Evolutionary conservation across 805 yeast species (phyloP).

Genomic region (Starmerella stellata): DNA sequence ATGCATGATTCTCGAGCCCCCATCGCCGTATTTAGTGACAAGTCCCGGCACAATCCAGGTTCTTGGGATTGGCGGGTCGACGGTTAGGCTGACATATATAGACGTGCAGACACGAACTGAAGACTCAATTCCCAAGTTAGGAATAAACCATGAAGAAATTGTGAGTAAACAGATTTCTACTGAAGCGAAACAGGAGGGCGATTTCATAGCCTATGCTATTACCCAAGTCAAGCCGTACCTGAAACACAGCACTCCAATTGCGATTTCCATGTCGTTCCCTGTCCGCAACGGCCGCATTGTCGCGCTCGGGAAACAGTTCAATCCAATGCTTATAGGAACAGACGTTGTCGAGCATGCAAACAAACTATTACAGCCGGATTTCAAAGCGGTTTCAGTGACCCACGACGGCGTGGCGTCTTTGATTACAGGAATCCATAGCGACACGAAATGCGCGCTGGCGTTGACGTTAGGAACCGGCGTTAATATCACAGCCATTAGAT

Average conservation of each 20-base stretch:
- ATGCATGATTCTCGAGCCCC: conserved; percentile 14
- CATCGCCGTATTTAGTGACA: conserved; percentile 2
- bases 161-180: conserved; percentile 3
- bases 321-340: not conserved
- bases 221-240: conserved; percentile 3
- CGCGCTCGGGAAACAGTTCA: conserved; percentile 17
- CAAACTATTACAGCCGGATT: not conserved
- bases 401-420: conserved; percentile 18
- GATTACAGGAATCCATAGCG: conserved; percentile 11
- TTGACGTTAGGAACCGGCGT: conserved; percentile 19
- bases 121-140: conserved; percentile 1
- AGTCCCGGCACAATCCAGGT: conserved; percentile 12
- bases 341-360: not conserved
- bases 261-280: conserved; percentile 19
- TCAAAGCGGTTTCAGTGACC: conserved; percentile 4
- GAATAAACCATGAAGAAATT: not conserved
- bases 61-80: conserved; percentile 18
- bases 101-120: too few species aligned
- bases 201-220: conserved; percentile 14
- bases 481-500: conserved; percentile 8
- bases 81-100: conserved; percentile 14
- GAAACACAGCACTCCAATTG: conserved; percentile 1
- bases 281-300: conserved; percentile 11
- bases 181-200: conserved; percentile 4
- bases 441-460: conserved; percentile 11